phyloP scores from a whole-genome alignment of 441 rosid species.

The California macrophylla region DNA sequence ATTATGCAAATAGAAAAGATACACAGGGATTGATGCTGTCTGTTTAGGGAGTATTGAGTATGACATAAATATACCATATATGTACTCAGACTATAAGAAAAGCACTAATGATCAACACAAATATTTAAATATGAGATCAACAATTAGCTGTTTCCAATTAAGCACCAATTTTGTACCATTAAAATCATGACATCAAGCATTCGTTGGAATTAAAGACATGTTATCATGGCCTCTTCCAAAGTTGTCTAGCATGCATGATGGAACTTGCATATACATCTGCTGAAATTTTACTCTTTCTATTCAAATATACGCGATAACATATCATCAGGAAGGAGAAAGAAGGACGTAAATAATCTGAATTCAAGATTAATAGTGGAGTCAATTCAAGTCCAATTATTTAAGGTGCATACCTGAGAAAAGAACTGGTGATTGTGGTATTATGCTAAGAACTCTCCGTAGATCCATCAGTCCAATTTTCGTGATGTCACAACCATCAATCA shows the following conservation, averaged over 20 bases:
- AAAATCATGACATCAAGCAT: background rate
- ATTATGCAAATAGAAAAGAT: background rate
- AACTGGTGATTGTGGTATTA: constrained; percentile 88
- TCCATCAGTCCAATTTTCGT: constrained; percentile 71
- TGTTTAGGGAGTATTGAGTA: background rate
- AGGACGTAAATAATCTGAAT: background rate
- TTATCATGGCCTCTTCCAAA: background rate
- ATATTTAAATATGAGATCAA: too few relatives aligned
- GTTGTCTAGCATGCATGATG: background rate
- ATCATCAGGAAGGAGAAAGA: background rate
- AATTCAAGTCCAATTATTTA: background rate
- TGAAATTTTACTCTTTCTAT: background rate
- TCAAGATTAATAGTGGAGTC: background rate
- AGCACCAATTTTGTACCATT: background rate
- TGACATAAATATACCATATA: background rate
- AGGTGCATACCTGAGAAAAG: constrained; percentile 73
- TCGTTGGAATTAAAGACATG: background rate
- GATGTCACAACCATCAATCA: constrained; percentile 63
- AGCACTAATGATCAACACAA: too few relatives aligned
- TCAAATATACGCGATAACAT: background rate
- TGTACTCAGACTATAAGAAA: background rate
- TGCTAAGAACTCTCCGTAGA: constrained; percentile 80
- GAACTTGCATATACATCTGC: background rate
- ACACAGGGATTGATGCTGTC: background rate
- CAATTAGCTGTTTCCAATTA: background rate